These are phyloP conservation scores for Selaginella moellendorffii DNA, from an alignment of 75 land plant species.

Conservation along the genomic window DNA sequence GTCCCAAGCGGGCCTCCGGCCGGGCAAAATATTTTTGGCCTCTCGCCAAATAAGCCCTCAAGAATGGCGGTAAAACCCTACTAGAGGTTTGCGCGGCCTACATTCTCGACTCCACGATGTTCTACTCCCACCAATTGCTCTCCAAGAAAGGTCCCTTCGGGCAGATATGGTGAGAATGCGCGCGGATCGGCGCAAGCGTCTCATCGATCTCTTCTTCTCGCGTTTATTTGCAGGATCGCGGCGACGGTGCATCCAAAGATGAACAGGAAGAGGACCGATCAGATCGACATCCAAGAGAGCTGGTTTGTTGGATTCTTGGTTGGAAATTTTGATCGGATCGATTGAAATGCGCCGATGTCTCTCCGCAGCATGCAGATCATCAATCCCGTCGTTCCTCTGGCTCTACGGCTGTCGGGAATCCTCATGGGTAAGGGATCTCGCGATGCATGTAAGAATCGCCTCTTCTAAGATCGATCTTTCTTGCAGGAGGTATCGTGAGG, in stretches of 20 bases:
- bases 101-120: too few relatives aligned
- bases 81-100: too few relatives aligned
- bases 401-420: constrained; percentile 73
- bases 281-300: constrained; percentile 53
- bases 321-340: too few relatives aligned
- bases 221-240: constrained; percentile 47
- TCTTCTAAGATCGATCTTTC: too few relatives aligned
- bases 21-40: too few relatives aligned
- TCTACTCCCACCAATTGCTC: constrained; percentile 72
- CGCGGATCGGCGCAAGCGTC: background rate
- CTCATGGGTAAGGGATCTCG: constrained; percentile 51
- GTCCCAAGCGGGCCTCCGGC: too few relatives aligned
- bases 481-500: constrained; percentile 71
- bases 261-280: constrained; percentile 48
- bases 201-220: background rate
- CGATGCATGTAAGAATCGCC: background rate
- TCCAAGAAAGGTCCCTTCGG: constrained; percentile 73
- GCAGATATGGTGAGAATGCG: constrained; percentile 53
- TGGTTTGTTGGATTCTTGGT: constrained; percentile 29
- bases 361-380: constrained; percentile 65
- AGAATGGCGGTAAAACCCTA: too few relatives aligned
- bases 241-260: constrained; percentile 73
- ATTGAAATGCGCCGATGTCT: too few relatives aligned
- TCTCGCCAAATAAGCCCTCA: too few relatives aligned
- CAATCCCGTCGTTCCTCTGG: constrained; percentile 75